phyloP scores from a whole-genome alignment of 768 basidiomycete species.

The Tephrocybe sp. region DNA sequence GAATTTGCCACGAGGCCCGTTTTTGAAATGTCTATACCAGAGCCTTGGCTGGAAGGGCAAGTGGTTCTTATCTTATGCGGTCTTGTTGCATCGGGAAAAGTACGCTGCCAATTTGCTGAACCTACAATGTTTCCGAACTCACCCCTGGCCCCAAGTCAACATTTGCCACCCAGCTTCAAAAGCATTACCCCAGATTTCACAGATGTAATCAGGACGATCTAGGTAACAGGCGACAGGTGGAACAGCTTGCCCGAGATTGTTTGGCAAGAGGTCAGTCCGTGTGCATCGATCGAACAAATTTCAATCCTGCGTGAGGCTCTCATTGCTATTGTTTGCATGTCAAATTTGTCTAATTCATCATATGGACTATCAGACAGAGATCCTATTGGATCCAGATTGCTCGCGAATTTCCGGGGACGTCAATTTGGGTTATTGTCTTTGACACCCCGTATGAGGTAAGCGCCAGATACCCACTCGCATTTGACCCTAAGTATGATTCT shows the following conservation, averaged over 20 bases:
- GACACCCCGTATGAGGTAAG: conserved; percentile 75
- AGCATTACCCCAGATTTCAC: conserved; percentile 57
- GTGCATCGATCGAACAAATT: conserved; percentile 79
- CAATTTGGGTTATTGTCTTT: conserved; percentile 75
- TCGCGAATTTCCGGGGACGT: conserved; percentile 58
- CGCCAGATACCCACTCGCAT: conserved; percentile 10
- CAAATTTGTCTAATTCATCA: conserved; percentile 10
- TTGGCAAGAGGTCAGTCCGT: conserved; percentile 66
- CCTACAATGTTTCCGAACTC: conserved; percentile 2
- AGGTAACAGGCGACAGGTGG: conserved; percentile 66
- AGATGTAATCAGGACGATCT: conserved; percentile 84
- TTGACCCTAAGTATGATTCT: conserved; percentile 4
- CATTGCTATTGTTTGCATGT: not conserved
- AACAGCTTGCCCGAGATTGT: conserved; percentile 51
- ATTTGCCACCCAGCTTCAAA: conserved; percentile 71
- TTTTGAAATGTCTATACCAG: conserved; percentile 5
- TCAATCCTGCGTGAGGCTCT: conserved; percentile 58
- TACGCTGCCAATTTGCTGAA: conserved; percentile 26
- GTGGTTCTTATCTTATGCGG: conserved; percentile 74
- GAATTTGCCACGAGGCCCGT: not conserved
- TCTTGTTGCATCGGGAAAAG: conserved; percentile 75
- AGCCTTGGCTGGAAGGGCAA: conserved; percentile 33
- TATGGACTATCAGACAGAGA: conserved; percentile 50
- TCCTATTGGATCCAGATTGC: conserved; percentile 77
- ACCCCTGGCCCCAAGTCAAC: conserved; percentile 42